Evolutionary conservation across 2,329 filamentous ascomycete species (phyloP).

Genomic region (Monilinia polystroma): DNA sequence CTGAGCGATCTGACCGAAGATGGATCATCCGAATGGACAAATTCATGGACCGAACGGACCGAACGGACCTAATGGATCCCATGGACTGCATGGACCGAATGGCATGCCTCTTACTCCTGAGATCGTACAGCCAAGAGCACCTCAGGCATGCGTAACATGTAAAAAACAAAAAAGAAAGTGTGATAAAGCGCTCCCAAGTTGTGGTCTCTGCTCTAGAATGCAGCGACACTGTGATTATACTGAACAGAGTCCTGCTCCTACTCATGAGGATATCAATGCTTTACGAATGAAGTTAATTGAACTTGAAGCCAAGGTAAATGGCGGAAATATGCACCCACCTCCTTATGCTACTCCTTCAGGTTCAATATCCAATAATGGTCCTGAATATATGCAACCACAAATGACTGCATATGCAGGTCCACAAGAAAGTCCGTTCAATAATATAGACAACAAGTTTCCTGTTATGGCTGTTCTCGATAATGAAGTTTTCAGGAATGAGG

Average conservation of each 20-base stretch:
- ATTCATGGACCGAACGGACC: slow-evolving; percentile 4
- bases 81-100: not conserved
- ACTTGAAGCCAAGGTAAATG: slow-evolving; percentile 43
- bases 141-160: slow-evolving; percentile 47
- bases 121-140: slow-evolving; percentile 36
- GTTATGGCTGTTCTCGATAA: slow-evolving; percentile 47
- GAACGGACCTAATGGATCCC: not conserved
- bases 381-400: slow-evolving; percentile 29
- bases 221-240: slow-evolving; percentile 46
- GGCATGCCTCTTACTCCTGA: not conserved
- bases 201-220: slow-evolving; percentile 48
- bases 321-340: slow-evolving; percentile 30
- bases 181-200: slow-evolving; percentile 50
- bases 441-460: slow-evolving; percentile 43
- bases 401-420: slow-evolving; percentile 29
- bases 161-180: slow-evolving; percentile 53
- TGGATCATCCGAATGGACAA: slow-evolving; percentile 14
- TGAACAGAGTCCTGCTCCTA: slow-evolving; percentile 41
- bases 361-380: slow-evolving; percentile 14
- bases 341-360: slow-evolving; percentile 33
- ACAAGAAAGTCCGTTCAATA: slow-evolving; percentile 35
- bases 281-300: slow-evolving; percentile 43
- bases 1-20: slow-evolving; percentile 12
- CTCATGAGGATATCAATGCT: slow-evolving; percentile 44
- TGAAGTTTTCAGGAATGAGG: slow-evolving; percentile 43